These are phyloP conservation scores for Athelia psychrophila DNA, from an alignment of 1,284 basidiomycete genomes.

Conservation along the genomic window DNA sequence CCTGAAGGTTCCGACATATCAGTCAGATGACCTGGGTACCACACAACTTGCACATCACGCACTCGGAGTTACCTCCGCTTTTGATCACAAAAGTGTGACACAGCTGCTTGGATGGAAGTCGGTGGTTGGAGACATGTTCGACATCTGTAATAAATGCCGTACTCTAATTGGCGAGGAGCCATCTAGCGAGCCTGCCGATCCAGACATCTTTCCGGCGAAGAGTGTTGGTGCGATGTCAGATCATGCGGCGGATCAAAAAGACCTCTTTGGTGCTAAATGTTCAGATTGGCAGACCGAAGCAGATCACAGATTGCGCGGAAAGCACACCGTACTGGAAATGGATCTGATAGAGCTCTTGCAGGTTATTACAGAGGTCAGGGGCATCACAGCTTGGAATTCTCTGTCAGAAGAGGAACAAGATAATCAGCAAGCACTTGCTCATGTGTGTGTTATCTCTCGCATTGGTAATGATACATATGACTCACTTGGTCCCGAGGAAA, in stretches of 20 bases:
- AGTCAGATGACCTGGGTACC: not conserved
- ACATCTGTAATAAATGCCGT: conserved; percentile 10
- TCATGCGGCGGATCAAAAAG: conserved; percentile 17
- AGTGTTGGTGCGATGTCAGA: conserved; percentile 14
- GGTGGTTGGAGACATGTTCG: conserved; percentile 2
- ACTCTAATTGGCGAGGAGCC: not conserved
- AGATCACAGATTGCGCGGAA: conserved; percentile 12
- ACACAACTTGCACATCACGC: conserved; percentile 3
- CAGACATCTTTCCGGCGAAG: conserved; percentile 6
- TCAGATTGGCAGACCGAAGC: conserved; percentile 9
- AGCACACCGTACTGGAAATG: conserved; percentile 5
- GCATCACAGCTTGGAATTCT: conserved; percentile 12
- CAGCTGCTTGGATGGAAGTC: conserved; percentile 17
- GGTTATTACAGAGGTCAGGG: conserved; percentile 8
- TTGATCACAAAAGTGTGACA: conserved; percentile 19
- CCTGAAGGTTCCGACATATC: not conserved
- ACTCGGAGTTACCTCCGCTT: conserved; percentile 12
- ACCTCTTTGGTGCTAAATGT: conserved; percentile 7
- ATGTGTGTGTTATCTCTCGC: not conserved
- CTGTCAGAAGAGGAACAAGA: conserved; percentile 10
- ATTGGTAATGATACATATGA: conserved; percentile 12
- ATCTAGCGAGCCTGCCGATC: conserved; percentile 2
- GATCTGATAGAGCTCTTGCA: conserved; percentile 3
- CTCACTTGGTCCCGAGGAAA: conserved; percentile 12
- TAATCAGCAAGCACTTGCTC: conserved; percentile 1